Conservation (phyloP, 768 basidiomycete species). For the Lanmaoa rubissima region DNA sequence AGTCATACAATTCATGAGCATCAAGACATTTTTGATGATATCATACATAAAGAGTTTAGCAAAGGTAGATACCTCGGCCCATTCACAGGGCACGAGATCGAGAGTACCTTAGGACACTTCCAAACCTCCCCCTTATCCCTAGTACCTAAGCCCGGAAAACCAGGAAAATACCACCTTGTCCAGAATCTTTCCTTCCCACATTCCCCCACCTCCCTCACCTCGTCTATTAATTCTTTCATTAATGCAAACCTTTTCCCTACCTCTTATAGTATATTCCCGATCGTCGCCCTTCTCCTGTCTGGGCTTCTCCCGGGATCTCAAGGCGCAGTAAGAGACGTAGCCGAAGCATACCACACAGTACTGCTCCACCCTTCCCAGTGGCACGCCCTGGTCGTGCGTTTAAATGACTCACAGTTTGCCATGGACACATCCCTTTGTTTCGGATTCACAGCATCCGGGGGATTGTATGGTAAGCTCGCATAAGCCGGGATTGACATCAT, state of each 20-base stretch:
- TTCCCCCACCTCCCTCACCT: too few relatives aligned
- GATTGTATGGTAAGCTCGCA: rapidly evolving
- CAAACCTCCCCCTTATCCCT: background rate
- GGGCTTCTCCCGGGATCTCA: background rate
- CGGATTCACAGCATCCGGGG: too few relatives aligned
- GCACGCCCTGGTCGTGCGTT: too few relatives aligned
- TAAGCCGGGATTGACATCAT: background rate
- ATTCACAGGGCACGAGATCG: too few relatives aligned
- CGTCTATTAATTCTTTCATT: background rate
- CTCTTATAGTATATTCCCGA: background rate
- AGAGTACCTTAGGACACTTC: background rate
- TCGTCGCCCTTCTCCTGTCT: background rate
- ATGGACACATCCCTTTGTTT: too few relatives aligned
- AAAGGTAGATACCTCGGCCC: background rate
- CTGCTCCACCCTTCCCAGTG: too few relatives aligned
- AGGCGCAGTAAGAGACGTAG: background rate
- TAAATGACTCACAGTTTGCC: rapidly evolving
- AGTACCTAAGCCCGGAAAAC: background rate
- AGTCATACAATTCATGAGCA: background rate
- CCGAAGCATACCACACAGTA: background rate
- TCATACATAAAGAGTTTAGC: background rate
- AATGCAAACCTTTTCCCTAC: rapidly evolving
- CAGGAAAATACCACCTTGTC: background rate
- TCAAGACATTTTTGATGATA: background rate
- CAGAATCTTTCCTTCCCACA: background rate